Percentiles rank a stretch among this genome's conserved stretches.
Conservation (phyloP, 2,329 filamentous ascomycete genomes). For the Hysterium pulicare region DNA sequence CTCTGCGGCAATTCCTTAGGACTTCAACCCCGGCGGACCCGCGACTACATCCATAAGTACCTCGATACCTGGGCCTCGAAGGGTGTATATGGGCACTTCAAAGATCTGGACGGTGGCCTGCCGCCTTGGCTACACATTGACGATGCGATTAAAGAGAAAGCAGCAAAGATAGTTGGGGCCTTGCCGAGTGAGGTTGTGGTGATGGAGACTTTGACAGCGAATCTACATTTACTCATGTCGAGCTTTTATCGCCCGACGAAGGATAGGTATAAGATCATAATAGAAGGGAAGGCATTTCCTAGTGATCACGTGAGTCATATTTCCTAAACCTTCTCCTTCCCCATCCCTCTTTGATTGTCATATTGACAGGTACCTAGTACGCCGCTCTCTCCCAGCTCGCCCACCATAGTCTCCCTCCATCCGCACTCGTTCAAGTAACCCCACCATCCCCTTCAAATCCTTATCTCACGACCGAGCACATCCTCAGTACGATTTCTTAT, state of each 20-base stretch:
- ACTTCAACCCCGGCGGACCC: conserved; percentile 69
- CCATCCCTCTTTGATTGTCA: too few species aligned
- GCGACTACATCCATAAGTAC: conserved; percentile 65
- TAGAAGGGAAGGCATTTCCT: conserved; percentile 89
- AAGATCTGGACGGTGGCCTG: conserved; percentile 63
- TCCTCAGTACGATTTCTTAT: conserved; percentile 69
- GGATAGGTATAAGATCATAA: conserved; percentile 70
- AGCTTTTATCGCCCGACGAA: conserved; percentile 74
- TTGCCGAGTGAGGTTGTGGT: conserved; percentile 70
- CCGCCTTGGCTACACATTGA: conserved; percentile 76
- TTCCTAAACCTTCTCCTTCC: not conserved
- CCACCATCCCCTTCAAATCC: conserved; percentile 50
- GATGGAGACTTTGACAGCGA: conserved; percentile 83
- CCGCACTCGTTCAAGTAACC: conserved; percentile 71
- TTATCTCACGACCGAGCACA: conserved; percentile 67
- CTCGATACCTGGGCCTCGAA: conserved; percentile 81
- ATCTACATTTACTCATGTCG: conserved; percentile 77
- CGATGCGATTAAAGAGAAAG: conserved; percentile 66
- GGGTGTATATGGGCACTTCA: conserved; percentile 82
- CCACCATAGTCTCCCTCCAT: conserved; percentile 63
- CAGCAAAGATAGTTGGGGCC: conserved; percentile 73
- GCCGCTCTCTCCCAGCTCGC: conserved; percentile 77
- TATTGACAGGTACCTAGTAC: too few species aligned
- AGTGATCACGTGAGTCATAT: conserved; percentile 65
- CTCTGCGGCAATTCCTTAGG: conserved; percentile 89